Conservation (phyloP, 495 filamentous ascomycete genomes). For the Astrothelium macrocarpum region DNA sequence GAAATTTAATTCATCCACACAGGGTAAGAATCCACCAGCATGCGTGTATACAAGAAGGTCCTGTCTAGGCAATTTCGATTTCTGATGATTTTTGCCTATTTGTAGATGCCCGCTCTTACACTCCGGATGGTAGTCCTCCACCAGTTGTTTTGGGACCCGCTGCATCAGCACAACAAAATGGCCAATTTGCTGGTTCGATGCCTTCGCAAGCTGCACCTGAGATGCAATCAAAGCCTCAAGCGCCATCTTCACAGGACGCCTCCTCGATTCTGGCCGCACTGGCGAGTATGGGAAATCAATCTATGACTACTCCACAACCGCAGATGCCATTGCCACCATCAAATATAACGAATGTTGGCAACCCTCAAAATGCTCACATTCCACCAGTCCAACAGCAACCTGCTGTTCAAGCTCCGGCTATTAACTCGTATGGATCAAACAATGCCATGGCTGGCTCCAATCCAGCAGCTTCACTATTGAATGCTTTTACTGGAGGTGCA, state of each 20-base stretch:
- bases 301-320: constrained; percentile 7
- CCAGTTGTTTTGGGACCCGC: not conserved
- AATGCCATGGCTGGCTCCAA: not conserved
- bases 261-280: constrained; percentile 27
- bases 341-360: constrained; percentile 9
- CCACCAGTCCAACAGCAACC: not conserved
- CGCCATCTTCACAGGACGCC: constrained; percentile 16
- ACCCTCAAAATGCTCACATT: not conserved
- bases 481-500: not conserved
- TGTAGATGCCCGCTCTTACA: constrained; percentile 11
- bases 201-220: not conserved
- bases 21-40: constrained; percentile 26
- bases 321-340: constrained; percentile 12
- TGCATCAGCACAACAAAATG: not conserved
- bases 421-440: not conserved
- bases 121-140: constrained; percentile 18
- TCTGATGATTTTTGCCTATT: not conserved
- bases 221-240: not conserved
- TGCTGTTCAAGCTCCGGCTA: not conserved
- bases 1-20: constrained; percentile 51
- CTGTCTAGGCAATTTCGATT: not conserved
- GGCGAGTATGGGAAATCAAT: constrained; percentile 19
- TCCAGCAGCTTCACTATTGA: not conserved
- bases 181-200: not conserved
- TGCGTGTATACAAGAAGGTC: not conserved